phyloP scores from a whole-genome alignment of 176 grass and related monocot species.

The Cenchrus purpureus region DNA sequence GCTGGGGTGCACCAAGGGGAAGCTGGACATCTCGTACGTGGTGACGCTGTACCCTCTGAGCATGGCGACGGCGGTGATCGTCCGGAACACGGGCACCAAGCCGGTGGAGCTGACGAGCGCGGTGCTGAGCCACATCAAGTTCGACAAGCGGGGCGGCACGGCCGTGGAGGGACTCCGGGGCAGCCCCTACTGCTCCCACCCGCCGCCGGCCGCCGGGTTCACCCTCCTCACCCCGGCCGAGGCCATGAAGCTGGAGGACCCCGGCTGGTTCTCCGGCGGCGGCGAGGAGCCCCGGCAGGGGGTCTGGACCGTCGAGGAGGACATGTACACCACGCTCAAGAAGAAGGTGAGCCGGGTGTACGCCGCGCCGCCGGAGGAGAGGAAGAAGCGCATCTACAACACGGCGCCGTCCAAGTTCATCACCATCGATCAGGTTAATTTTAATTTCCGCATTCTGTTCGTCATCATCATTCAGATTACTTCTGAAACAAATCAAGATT shows the following conservation, averaged over 20 bases:
- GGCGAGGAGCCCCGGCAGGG: conserved; percentile 46
- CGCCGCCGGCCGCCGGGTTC: conserved; percentile 65
- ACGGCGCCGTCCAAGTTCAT: conserved; percentile 85
- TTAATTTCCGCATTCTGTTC: no score
- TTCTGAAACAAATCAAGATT: neutral
- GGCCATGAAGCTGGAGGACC: conserved; percentile 79
- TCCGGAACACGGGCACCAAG: conserved; percentile 70
- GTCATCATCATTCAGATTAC: no score
- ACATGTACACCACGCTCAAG: conserved; percentile 73
- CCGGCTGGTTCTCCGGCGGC: conserved; percentile 54
- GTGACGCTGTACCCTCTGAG: conserved; percentile 82
- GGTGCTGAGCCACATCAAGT: conserved; percentile 85
- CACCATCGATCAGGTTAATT: conserved; percentile 78
- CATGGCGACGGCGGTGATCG: conserved; percentile 88
- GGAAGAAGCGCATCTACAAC: conserved; percentile 77
- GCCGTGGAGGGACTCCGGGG: conserved; percentile 77
- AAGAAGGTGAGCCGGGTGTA: conserved; percentile 87
- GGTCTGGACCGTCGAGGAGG: conserved; percentile 75
- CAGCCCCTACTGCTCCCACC: conserved; percentile 70
- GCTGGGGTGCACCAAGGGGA: conserved; percentile 72
- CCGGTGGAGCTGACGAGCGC: conserved; percentile 80
- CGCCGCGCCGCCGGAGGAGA: conserved; percentile 78
- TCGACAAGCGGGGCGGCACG: conserved; percentile 58
- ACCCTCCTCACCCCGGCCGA: conserved; percentile 63
- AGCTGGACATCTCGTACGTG: conserved; percentile 81